A percentile compares a stretch with the other conserved stretches of the same genome.
These are phyloP conservation scores for Mucor circinelloides DNA, from an alignment of 371 early-diverging fungal species.

Conservation along the genomic window DNA sequence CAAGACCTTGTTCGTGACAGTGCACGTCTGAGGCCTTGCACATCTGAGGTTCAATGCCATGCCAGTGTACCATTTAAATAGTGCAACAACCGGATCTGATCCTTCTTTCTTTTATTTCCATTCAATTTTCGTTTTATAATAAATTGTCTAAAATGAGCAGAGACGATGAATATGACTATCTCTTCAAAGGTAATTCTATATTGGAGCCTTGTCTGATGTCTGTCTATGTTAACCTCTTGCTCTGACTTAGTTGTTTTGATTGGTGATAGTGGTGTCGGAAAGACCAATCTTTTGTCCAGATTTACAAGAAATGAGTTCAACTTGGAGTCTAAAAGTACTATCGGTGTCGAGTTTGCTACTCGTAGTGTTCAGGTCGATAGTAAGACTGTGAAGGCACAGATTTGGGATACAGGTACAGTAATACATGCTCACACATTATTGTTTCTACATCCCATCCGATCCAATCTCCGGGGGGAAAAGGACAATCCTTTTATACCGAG, in stretches of 20 bases:
- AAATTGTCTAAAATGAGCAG: constrained; percentile 64
- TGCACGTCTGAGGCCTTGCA: background rate
- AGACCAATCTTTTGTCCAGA: constrained; percentile 97
- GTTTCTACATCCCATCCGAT: background rate
- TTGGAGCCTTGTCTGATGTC: no score
- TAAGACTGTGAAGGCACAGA: constrained; percentile 99
- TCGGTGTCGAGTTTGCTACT: constrained; percentile 99
- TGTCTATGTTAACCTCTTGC: background rate
- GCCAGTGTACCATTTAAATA: background rate
- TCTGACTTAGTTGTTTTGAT: constrained; percentile 90
- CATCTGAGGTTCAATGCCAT: background rate
- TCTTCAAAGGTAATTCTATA: constrained; percentile 80
- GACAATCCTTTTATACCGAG: background rate
- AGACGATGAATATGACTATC: constrained; percentile 96
- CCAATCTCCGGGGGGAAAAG: background rate
- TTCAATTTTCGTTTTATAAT: background rate
- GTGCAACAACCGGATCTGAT: background rate
- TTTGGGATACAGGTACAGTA: constrained; percentile 88
- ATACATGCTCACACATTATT: background rate
- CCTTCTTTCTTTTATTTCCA: constrained; percentile 7
- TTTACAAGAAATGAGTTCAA: constrained; percentile 98
- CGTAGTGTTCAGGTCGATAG: constrained; percentile 95
- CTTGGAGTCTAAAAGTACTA: constrained; percentile 98
- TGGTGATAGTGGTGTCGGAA: constrained; percentile 99
- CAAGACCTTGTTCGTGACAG: background rate